phyloP scores from a whole-genome alignment of 2,329 filamentous ascomycete genomes.

The Exserohilum turcica region DNA sequence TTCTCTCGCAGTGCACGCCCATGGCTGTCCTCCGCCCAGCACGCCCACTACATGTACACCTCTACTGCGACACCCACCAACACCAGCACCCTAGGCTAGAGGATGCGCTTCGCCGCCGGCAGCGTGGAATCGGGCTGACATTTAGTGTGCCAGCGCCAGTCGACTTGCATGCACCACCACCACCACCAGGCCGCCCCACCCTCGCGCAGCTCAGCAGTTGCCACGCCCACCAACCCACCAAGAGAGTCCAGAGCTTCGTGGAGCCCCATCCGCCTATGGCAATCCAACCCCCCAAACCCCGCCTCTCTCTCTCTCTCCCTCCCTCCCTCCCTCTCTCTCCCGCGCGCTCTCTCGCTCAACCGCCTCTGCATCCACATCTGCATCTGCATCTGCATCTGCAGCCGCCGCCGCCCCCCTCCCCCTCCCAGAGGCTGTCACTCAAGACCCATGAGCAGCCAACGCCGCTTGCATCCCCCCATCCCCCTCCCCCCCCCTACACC shows the following conservation, averaged over 20 bases:
- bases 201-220: slow-evolving; percentile 19
- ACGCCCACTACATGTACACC: too few species aligned
- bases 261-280: slow-evolving; percentile 17
- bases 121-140: slow-evolving; percentile 36
- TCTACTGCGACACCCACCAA: too few species aligned
- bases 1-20: neutral
- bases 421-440: slow-evolving; percentile 5
- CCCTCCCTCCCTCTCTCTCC: too few species aligned
- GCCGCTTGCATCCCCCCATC: neutral
- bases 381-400: slow-evolving; percentile 14
- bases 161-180: too few species aligned
- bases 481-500: too few species aligned
- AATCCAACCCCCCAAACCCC: slow-evolving; percentile 27
- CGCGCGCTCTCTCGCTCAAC: too few species aligned
- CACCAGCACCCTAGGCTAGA: too few species aligned
- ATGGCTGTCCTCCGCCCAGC: too few species aligned
- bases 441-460: neutral
- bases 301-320: too few species aligned
- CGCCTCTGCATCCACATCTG: too few species aligned
- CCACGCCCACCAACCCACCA: slow-evolving; percentile 20
- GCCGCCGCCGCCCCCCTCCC: too few species aligned
- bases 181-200: slow-evolving; percentile 26
- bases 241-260: slow-evolving; percentile 23
- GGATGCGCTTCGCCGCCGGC: slow-evolving; percentile 27
- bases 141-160: slow-evolving; percentile 22